Evolutionary conservation across 2,329 filamentous ascomycete species (phyloP), one percentile per base, ranked within the genome.

Genomic region (Ophiocordyceps sinensis): DNA sequence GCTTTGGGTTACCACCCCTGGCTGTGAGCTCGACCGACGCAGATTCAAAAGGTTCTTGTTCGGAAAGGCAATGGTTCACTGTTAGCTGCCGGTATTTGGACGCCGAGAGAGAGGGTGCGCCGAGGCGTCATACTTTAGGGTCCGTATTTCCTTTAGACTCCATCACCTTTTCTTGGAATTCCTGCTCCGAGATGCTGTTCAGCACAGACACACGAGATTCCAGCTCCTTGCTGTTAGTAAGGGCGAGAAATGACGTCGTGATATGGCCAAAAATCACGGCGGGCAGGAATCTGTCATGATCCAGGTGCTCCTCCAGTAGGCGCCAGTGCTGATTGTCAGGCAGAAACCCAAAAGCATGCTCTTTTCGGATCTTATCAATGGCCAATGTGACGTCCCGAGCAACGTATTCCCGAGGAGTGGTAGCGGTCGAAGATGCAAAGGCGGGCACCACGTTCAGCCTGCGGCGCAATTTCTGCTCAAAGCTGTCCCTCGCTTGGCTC

Each of bases 281-380:
- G 5, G 53, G 45, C 15, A 55, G 52, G 44, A 66, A 59, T 14
- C 55, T 53, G 5, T 55, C 43, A 10, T 55, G 43, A 1, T 38
- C 41, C 5, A 56, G 44, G 9, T 61, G 40, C 12, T 47, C 46
- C 15, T 46, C 38, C 1, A 65, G 51, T 10, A 49, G 43, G n/a
- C 51, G 54, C 62, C 62, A 65, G 23, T 57, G 62, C 8, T 47
- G 43, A n/a, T 51, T 49, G 41, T 65, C 58, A 2, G 49, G 52
- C 5, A 62, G 41, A 39, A 59, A 52, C 2, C 59, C 61, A 19
- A 41, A 44, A 2, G 44, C 41, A 23, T 48, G 47, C 13, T 50
- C 41, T 30, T 50, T 49, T 17, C 54, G 56, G 23, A 49, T 40
- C 10, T 44, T 30, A 31, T 56, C 44, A 34, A 64, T 53, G 4